Evolutionary conservation across 106 monocot species (phyloP).

Genomic region (Allium cepa): DNA sequence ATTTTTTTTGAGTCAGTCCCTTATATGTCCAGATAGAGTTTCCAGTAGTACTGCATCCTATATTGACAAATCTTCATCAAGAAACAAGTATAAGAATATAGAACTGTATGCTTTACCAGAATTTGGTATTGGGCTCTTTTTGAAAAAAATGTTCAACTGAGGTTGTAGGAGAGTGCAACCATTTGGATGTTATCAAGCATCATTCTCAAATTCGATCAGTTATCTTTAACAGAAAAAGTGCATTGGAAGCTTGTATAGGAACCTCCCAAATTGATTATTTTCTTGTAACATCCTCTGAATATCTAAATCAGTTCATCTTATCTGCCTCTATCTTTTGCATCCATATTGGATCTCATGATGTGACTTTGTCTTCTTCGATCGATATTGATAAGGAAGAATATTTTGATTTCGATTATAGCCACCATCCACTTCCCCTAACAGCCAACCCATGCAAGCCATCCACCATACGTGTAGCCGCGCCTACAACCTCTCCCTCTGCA

Average conservation of each 20-base stretch:
- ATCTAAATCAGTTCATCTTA: slow-evolving; percentile 25
- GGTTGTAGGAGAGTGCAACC: slow-evolving; percentile 20
- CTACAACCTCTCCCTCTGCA: no score
- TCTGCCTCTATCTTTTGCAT: slow-evolving; percentile 16
- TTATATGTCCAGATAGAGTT: slow-evolving; percentile 7
- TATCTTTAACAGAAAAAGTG: slow-evolving; percentile 23
- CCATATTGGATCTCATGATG: slow-evolving; percentile 17
- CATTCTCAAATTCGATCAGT: slow-evolving; percentile 38
- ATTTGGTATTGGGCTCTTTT: slow-evolving; percentile 31
- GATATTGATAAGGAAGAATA: background rate
- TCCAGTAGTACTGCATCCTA: slow-evolving; percentile 8
- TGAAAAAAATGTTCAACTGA: slow-evolving; percentile 37
- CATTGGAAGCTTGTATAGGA: slow-evolving; percentile 4
- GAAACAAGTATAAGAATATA: slow-evolving; percentile 1
- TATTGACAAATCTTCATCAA: slow-evolving; percentile 2
- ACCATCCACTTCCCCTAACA: no score
- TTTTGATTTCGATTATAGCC: slow-evolving; percentile 9
- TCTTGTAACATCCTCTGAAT: slow-evolving; percentile 15
- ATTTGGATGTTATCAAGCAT: slow-evolving; percentile 20
- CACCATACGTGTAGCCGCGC: no score
- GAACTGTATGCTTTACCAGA: slow-evolving; percentile 18
- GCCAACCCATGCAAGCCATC: no score
- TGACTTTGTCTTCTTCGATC: slow-evolving; percentile 6
- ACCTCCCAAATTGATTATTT: slow-evolving; percentile 12
- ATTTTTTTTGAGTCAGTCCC: background rate